Percentiles rank a stretch among this genome's conserved stretches.
Evolutionary conservation across 257 asterid species (phyloP).

Genomic region (Plectranthus barbatus): DNA sequence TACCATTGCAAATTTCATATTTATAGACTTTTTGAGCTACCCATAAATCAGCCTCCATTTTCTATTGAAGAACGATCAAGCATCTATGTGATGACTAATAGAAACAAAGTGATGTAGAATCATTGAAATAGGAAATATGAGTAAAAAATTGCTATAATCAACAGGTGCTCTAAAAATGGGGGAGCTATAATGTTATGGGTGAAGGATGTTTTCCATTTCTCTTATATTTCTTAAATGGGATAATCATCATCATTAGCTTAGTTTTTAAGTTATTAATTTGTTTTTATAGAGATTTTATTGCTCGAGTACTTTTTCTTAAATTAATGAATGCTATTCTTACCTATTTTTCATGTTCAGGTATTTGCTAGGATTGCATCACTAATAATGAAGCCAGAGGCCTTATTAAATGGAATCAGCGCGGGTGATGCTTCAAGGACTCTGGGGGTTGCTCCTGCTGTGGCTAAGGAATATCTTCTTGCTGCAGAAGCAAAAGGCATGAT

Average conservation of each 20-base stretch:
- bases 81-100: slow-evolving; percentile 2
- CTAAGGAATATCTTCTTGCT: slow-evolving; percentile 90
- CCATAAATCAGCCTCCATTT: no score
- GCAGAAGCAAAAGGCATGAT: slow-evolving; percentile 92
- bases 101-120: background rate
- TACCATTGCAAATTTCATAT: no score
- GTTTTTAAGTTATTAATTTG: background rate
- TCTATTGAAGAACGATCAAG: no score
- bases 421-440: slow-evolving; percentile 93
- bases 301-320: background rate
- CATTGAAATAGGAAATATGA: no score
- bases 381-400: slow-evolving; percentile 58
- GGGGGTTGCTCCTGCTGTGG: slow-evolving; percentile 98
- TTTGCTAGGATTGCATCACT: slow-evolving; percentile 64
- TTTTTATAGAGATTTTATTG: no score
- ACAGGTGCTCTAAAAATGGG: background rate
- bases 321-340: background rate
- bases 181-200: background rate
- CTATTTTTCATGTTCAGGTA: slow-evolving; percentile 34
- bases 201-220: background rate
- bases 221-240: background rate
- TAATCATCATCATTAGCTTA: background rate
- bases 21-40: no score
- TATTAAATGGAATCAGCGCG: slow-evolving; percentile 69
- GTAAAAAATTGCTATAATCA: background rate